These are phyloP conservation scores for Paecilomyces sp. DNA, from an alignment of 2,329 filamentous ascomycete species.

Conservation along the genomic window DNA sequence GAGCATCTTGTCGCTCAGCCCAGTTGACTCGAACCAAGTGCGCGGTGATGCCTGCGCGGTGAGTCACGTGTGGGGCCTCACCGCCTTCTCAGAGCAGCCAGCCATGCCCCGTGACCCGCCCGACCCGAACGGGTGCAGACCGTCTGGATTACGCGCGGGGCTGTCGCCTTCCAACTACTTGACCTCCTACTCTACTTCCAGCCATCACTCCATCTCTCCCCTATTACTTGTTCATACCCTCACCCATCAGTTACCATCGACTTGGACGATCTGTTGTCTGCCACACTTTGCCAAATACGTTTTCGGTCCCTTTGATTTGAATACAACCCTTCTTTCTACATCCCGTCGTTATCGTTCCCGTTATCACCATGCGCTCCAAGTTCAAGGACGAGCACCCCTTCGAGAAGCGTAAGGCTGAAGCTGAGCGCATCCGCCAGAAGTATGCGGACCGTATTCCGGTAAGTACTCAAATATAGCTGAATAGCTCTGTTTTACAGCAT, in stretches of 20 bases:
- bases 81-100: conserved; percentile 10
- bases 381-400: conserved; percentile 99
- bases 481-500: not conserved
- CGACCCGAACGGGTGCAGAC: not conserved
- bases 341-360: not conserved
- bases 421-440: conserved; percentile 98
- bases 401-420: conserved; percentile 99
- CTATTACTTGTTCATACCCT: not conserved
- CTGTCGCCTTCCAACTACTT: conserved; percentile 5
- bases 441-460: conserved; percentile 98
- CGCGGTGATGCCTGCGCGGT: not conserved
- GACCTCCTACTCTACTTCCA: conserved; percentile 7
- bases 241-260: not conserved
- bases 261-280: not conserved
- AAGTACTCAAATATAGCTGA: conserved; percentile 34
- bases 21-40: not conserved
- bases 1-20: not conserved
- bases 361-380: conserved; percentile 82
- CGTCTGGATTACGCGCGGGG: conserved; percentile 10
- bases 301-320: not conserved
- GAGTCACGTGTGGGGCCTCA: conserved; percentile 9
- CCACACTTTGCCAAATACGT: not conserved
- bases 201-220: conserved; percentile 1
- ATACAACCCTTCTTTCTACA: not conserved
- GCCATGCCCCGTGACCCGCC: not conserved